Conservation (phyloP, 2,329 filamentous ascomycete genomes). For the Lasiodiplodia sp. region DNA sequence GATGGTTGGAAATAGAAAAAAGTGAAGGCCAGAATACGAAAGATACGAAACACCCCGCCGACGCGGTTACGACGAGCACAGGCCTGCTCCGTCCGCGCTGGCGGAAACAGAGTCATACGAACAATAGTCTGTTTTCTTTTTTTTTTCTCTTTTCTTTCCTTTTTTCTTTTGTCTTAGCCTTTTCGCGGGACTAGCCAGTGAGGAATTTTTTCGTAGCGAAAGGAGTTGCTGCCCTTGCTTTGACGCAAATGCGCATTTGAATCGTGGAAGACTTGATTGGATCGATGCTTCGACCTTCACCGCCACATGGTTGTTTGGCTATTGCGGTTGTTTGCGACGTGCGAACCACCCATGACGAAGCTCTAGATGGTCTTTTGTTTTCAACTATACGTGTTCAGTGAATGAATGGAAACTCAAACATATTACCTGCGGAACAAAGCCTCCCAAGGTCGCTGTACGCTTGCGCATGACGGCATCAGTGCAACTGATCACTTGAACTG, state of each 20-base stretch:
- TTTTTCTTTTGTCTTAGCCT: not conserved
- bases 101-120: not conserved
- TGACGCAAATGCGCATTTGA: not conserved
- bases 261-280: not conserved
- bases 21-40: slow-evolving; percentile 4
- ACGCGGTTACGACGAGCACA: slow-evolving; percentile 8
- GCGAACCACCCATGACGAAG: not conserved
- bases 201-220: not conserved
- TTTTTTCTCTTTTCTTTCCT: not conserved
- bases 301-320: not conserved
- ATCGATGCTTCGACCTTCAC: not conserved
- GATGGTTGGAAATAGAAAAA: not conserved
- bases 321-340: not conserved
- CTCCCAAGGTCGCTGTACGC: too few relatives aligned
- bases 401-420: too few relatives aligned
- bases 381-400: too few relatives aligned
- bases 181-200: not conserved
- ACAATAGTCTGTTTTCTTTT: not conserved
- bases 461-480: too few relatives aligned
- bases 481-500: too few relatives aligned
- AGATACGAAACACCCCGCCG: not conserved
- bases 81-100: not conserved
- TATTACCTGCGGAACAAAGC: too few relatives aligned
- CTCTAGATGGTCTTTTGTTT: too few relatives aligned
- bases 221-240: not conserved